phyloP scores from a whole-genome alignment of 257 asterid species.

The Ehretia macrophylla region DNA sequence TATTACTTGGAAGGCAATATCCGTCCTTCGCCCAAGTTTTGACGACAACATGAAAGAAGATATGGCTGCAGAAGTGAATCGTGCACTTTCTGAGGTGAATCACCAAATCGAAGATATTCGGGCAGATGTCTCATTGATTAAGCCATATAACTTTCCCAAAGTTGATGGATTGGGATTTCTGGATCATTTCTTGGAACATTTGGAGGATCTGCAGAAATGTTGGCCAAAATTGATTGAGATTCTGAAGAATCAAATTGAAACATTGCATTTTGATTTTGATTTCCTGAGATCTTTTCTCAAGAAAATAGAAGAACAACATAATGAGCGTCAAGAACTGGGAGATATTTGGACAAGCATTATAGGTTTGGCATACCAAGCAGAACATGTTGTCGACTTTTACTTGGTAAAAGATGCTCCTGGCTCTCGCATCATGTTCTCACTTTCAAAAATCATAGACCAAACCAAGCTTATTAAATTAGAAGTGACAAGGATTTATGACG shows the following conservation, averaged over 20 bases:
- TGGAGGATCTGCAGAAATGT: not conserved
- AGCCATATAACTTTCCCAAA: not conserved
- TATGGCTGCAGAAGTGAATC: not conserved
- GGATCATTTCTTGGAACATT: not conserved
- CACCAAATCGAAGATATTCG: not conserved
- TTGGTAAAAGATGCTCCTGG: too few species aligned
- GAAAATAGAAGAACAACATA: not conserved
- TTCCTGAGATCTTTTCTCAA: not conserved
- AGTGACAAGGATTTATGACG: not conserved
- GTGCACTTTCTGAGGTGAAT: not conserved
- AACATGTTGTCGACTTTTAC: not conserved
- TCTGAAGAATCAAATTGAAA: not conserved
- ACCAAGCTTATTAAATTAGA: too few species aligned
- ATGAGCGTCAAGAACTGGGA: not conserved
- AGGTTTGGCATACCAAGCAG: not conserved
- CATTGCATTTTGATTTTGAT: not conserved
- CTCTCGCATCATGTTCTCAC: too few species aligned
- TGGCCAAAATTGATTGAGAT: not conserved
- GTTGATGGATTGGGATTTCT: not conserved
- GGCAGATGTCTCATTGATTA: not conserved
- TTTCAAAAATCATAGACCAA: too few species aligned
- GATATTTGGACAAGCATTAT: not conserved
- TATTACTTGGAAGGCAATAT: not conserved
- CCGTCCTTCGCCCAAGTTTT: not conserved
- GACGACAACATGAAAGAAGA: not conserved